Conservation (phyloP, 306 rosid genomes). For the Cicer chorassanicum region DNA sequence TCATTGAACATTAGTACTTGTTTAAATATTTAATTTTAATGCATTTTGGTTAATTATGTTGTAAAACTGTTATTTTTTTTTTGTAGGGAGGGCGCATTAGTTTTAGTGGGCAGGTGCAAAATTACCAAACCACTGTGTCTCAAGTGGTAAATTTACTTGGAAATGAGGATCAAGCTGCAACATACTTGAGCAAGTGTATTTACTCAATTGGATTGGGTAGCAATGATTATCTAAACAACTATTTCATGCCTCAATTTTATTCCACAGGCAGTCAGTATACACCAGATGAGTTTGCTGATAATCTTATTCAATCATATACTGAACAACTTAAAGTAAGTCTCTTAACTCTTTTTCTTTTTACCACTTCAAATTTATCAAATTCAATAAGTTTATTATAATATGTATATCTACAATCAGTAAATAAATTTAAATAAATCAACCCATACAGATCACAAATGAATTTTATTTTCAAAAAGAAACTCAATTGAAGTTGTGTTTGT, state of each 20-base stretch:
- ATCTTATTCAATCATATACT: conserved; percentile 63
- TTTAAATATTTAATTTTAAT: background rate
- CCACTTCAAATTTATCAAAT: background rate
- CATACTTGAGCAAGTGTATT: conserved; percentile 76
- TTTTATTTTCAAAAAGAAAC: too few relatives aligned
- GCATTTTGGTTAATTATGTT: conserved; percentile 11
- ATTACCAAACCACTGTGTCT: conserved; percentile 69
- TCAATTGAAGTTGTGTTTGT: too few relatives aligned
- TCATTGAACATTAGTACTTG: background rate
- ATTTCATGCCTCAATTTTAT: conserved; percentile 81
- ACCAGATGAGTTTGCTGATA: conserved; percentile 66
- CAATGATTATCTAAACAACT: conserved; percentile 94
- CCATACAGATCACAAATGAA: too few relatives aligned
- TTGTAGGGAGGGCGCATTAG: conserved; percentile 77
- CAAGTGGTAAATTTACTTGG: conserved; percentile 75
- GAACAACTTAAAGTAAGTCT: conserved; percentile 63
- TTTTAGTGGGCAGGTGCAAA: conserved; percentile 79
- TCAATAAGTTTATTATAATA: background rate
- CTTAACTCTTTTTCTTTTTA: conserved; percentile 24
- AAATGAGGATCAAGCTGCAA: conserved; percentile 69
- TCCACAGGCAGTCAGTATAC: conserved; percentile 61
- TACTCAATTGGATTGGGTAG: conserved; percentile 88
- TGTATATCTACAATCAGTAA: too few relatives aligned
- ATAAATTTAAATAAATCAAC: too few relatives aligned
- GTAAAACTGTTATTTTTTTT: background rate